Conservation (phyloP, 805 yeast genomes). For the Candida parachauliodes region DNA sequence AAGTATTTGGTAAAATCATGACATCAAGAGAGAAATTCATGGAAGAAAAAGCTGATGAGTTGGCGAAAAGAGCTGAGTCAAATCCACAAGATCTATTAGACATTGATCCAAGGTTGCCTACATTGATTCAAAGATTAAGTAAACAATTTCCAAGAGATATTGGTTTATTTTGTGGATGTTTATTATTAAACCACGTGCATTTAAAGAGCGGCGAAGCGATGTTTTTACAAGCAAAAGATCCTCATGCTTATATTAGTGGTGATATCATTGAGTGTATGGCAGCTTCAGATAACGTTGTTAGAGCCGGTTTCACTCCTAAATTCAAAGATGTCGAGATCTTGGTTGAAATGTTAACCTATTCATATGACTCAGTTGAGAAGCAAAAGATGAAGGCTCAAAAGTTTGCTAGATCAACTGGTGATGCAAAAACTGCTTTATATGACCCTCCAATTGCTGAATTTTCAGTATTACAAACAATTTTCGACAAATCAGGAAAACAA, state of each 20-base stretch:
- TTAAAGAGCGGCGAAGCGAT: conserved; percentile 91
- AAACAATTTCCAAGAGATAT: conserved; percentile 90
- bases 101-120: conserved; percentile 53
- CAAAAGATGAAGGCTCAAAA: conserved; percentile 78
- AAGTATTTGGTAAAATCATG: conserved; percentile 82
- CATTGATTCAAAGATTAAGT: conserved; percentile 71
- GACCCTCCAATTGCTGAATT: conserved; percentile 98
- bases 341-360: conserved; percentile 87
- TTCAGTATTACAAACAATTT: conserved; percentile 81
- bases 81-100: conserved; percentile 57
- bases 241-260: conserved; percentile 96
- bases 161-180: conserved; percentile 94
- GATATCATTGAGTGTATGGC: conserved; percentile 99
- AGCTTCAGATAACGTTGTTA: conserved; percentile 94
- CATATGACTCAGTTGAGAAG: conserved; percentile 83
- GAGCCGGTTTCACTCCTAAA: conserved; percentile 99
- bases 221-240: conserved; percentile 94
- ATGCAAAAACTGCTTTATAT: conserved; percentile 63
- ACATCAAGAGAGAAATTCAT: conserved; percentile 64
- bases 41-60: conserved; percentile 51
- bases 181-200: conserved; percentile 82
- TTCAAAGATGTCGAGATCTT: conserved; percentile 91
- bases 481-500: conserved; percentile 48
- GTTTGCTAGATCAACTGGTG: conserved; percentile 62
- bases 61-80: conserved; percentile 61